phyloP scores from a whole-genome alignment of 495 filamentous ascomycete genomes.

The Podospora conica region DNA sequence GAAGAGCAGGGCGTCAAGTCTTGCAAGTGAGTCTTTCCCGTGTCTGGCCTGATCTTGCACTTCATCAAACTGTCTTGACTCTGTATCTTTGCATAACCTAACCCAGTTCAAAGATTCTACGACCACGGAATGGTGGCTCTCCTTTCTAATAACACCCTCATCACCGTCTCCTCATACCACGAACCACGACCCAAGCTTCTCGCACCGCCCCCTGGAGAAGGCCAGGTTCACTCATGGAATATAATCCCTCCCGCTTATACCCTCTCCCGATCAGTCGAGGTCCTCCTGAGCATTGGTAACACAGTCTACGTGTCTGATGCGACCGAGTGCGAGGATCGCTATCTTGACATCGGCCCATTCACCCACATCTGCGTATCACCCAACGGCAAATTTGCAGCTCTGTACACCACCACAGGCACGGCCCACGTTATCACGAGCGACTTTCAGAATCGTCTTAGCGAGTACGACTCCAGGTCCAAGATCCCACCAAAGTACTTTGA shows the following conservation, averaged over 20 bases:
- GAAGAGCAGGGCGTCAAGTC: constrained; percentile 81
- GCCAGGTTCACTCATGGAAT: constrained; percentile 79
- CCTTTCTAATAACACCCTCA: constrained; percentile 77
- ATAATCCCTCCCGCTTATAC: constrained; percentile 85
- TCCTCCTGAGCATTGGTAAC: constrained; percentile 75
- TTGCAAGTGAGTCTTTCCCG: constrained; percentile 45
- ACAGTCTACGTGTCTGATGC: constrained; percentile 85
- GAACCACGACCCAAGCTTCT: constrained; percentile 85
- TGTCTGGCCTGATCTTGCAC: not conserved
- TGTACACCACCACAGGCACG: constrained; percentile 80
- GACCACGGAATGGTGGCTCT: constrained; percentile 88
- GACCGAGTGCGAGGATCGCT: constrained; percentile 81
- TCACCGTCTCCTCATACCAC: constrained; percentile 81
- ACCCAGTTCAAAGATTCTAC: constrained; percentile 57
- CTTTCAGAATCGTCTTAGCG: constrained; percentile 84
- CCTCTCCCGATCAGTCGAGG: constrained; percentile 91
- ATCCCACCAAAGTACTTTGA: constrained; percentile 82
- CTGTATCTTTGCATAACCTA: not conserved
- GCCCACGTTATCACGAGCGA: constrained; percentile 92
- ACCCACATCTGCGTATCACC: constrained; percentile 84
- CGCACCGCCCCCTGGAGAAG: constrained; percentile 70
- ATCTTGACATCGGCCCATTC: constrained; percentile 87
- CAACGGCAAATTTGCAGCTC: constrained; percentile 77
- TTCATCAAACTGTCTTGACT: not conserved
- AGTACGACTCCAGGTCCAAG: constrained; percentile 81